phyloP scores from a whole-genome alignment of 192 early-diverging fungal species.

The Linnemannia zychae region DNA sequence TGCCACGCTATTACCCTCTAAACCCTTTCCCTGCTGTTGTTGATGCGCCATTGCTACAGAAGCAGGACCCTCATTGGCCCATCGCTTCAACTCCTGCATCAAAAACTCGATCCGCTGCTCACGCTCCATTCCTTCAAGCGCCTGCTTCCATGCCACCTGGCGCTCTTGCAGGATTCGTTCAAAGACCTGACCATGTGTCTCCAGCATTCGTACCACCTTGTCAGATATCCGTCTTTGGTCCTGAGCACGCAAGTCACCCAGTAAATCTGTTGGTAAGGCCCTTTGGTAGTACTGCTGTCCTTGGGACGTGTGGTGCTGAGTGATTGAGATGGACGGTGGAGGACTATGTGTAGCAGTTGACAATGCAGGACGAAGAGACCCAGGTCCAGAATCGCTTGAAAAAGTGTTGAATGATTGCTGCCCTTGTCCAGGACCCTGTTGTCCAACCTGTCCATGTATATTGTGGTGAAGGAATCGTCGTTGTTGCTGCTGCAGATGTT shows the following conservation, averaged over 20 bases:
- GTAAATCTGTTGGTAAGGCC: constrained; percentile 6
- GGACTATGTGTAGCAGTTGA: not conserved
- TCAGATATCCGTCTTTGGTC: constrained; percentile 16
- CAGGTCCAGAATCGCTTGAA: not conserved
- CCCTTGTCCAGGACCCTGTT: not conserved
- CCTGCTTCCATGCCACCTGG: constrained; percentile 17
- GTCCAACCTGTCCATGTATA: not conserved
- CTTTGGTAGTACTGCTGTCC: not conserved
- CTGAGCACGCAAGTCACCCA: not conserved
- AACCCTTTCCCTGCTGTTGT: not conserved
- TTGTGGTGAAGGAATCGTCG: too few species aligned
- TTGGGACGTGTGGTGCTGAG: not conserved
- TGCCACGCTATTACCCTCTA: not conserved
- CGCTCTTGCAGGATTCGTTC: constrained; percentile 34
- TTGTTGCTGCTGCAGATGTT: not conserved
- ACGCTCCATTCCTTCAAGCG: constrained; percentile 32
- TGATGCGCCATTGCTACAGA: not conserved
- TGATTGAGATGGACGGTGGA: not conserved
- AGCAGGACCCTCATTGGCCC: constrained; percentile 18
- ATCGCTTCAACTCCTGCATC: constrained; percentile 32
- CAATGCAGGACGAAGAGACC: not conserved
- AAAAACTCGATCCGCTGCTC: constrained; percentile 47
- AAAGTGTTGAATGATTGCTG: not conserved
- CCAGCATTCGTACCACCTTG: constrained; percentile 21
- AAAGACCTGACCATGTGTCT: constrained; percentile 33